A percentile compares a stretch with the other conserved stretches of the same genome.
Conservation (phyloP, 768 basidiomycete genomes). For the Podaxis sp. region DNA sequence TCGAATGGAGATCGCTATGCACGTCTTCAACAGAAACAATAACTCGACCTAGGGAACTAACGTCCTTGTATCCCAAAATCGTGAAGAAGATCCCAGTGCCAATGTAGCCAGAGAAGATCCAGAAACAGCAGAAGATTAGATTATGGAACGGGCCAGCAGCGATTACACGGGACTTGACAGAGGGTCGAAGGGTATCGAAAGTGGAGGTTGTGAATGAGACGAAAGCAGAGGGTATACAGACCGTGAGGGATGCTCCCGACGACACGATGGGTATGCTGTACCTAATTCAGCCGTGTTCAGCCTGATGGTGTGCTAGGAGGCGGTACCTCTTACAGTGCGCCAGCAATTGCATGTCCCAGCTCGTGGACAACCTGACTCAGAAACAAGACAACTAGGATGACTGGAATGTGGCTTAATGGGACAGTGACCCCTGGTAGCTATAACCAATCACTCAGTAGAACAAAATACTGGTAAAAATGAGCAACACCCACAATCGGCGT, state of each 20-base stretch:
- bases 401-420: conserved; percentile 65
- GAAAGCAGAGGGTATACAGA: conserved; percentile 71
- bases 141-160: conserved; percentile 82
- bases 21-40: conserved; percentile 54
- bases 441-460: conserved; percentile 11
- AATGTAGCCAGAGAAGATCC: conserved; percentile 32
- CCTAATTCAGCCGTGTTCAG: conserved; percentile 29
- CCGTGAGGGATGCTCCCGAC: conserved; percentile 55
- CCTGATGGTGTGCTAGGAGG: neutral
- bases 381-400: conserved; percentile 59
- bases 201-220: conserved; percentile 51
- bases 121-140: conserved; percentile 49
- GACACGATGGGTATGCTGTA: conserved; percentile 60
- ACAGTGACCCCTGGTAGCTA: conserved; percentile 84
- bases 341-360: conserved; percentile 72
- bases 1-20: conserved; percentile 20
- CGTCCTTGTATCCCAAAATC: conserved; percentile 48
- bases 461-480: neutral
- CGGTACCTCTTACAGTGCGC: conserved; percentile 53
- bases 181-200: conserved; percentile 34
- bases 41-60: conserved; percentile 45
- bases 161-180: conserved; percentile 54
- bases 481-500: conserved; percentile 2
- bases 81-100: conserved; percentile 26
- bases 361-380: conserved; percentile 74